Base-by-base conservation (phyloP, 768 basidiomycete genomes). In the Pisolithus marmoratus region DNA sequence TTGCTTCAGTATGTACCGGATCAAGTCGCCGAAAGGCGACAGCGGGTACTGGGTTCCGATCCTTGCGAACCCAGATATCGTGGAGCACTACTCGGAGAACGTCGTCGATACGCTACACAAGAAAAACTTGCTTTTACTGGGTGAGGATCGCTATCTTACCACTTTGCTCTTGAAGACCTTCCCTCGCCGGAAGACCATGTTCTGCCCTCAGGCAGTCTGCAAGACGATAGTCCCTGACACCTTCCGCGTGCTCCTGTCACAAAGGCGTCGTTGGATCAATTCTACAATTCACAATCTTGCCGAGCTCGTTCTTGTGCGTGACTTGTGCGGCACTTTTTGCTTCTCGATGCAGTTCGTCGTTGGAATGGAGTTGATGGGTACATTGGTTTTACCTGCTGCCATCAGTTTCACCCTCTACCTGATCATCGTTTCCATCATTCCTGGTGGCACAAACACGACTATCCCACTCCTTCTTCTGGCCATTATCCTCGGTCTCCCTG, bases 311-410 rank as follows among this genome's bases (percentile, higher is more conserved):
- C 79, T 97, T 46, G 95, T 99, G 23, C 84, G 94, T 22, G 96
- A 99, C 69, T 82, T 98, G n/a, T 99, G 95, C 60, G 96, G 96
- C 44, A 97, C 94, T 3, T 99, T 98, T 85, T 99, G 96, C 75
- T 98, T 99, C 82, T 94, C 92, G 11, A 97, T 97, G 95, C 94
- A 96, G 75, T 97, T 97, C 64, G 93, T 97, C 59, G 92, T 95
- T 34, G 94, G 88, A 66, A 99, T 99, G 94, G 96, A 99, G 66
- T 76, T 99, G 56, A 84, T 90, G 54, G 95, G 95, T 65, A 98
- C 96, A 3, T 79, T 99, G 56, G 95, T 98, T 26, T 77, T 98
- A 22, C 96, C 96, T 20, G 96, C 94, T 38, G 95, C 96, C 56
- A 98, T 98, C 72, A 82, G 90, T 37, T 98, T 99, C 78, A 98